Evolutionary conservation across 2,329 filamentous ascomycete genomes (phyloP).

Genomic region (Lasiodiplodia gonubiensis): DNA sequence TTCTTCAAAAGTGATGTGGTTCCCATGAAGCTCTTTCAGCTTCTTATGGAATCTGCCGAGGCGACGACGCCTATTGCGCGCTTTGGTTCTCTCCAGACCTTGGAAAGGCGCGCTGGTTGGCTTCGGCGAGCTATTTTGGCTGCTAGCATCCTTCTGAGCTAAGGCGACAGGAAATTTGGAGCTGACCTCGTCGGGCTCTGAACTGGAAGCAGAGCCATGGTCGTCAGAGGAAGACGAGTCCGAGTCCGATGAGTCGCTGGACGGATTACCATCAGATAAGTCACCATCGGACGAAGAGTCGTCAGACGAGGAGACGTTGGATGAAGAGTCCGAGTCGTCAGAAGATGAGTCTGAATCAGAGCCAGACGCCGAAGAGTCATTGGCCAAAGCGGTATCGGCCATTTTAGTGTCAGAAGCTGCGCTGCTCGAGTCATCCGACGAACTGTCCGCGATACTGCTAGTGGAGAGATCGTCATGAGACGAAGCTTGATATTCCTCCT

Average conservation of each 20-base stretch:
- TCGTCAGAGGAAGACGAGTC: neutral
- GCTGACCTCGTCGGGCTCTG: conserved; percentile 54
- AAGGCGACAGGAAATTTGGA: neutral
- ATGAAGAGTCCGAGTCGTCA: conserved; percentile 53
- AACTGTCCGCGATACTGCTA: conserved; percentile 6
- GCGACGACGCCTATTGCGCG: conserved; percentile 42
- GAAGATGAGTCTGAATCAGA: conserved; percentile 19
- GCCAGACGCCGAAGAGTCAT: conserved; percentile 16
- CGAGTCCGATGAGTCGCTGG: conserved; percentile 33
- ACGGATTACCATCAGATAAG: conserved; percentile 29
- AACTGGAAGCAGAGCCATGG: conserved; percentile 47
- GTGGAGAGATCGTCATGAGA: conserved; percentile 7
- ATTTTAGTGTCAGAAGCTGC: neutral
- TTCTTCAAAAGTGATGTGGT: neutral
- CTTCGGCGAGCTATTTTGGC: neutral
- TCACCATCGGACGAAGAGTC: neutral
- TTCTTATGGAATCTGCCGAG: neutral
- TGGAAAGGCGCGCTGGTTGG: conserved; percentile 46
- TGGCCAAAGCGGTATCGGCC: conserved; percentile 1
- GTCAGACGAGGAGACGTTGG: neutral
- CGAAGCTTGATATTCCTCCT: conserved; percentile 30
- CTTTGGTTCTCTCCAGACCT: conserved; percentile 59
- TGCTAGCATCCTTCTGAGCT: conserved; percentile 33
- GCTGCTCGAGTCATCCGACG: neutral
- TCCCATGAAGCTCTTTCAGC: neutral